Evolutionary conservation across 345 rosid genomes (phyloP).

Genomic region (Laguncularia racemosa): DNA sequence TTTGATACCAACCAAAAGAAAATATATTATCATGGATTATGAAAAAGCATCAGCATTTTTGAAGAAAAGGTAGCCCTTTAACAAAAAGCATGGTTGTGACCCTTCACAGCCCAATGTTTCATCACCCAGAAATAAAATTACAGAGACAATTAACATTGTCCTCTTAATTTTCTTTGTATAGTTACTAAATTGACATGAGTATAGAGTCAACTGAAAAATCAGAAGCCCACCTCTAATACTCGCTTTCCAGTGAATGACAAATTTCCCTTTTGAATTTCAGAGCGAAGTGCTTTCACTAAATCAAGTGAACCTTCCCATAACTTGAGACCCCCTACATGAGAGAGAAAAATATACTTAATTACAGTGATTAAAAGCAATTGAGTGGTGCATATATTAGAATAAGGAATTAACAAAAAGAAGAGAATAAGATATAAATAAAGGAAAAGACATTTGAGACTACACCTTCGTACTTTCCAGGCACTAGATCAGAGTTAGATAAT

Average conservation of each 20-base stretch:
- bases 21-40: no score
- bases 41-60: no score
- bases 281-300: slow-evolving; percentile 68
- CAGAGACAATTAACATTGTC: no score
- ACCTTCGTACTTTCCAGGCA: slow-evolving; percentile 98
- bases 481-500: slow-evolving; percentile 79
- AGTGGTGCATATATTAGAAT: no score
- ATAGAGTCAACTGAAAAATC: slow-evolving; percentile 21
- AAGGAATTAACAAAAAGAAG: neutral
- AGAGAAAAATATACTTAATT: neutral
- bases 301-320: slow-evolving; percentile 97
- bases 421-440: neutral
- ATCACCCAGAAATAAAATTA: no score
- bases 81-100: no score
- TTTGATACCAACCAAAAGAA: no score
- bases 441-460: neutral
- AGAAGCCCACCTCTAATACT: slow-evolving; percentile 70
- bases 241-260: slow-evolving; percentile 52
- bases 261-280: slow-evolving; percentile 41
- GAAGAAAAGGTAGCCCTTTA: no score
- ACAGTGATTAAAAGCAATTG: neutral
- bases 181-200: neutral
- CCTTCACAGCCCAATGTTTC: no score
- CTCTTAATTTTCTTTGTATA: no score
- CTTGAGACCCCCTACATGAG: slow-evolving; percentile 72